Evolutionary conservation across 2,329 filamentous ascomycete genomes (phyloP), one percentile per base, ranked within the genome.

Genomic region (Sporothrix humicola): DNA sequence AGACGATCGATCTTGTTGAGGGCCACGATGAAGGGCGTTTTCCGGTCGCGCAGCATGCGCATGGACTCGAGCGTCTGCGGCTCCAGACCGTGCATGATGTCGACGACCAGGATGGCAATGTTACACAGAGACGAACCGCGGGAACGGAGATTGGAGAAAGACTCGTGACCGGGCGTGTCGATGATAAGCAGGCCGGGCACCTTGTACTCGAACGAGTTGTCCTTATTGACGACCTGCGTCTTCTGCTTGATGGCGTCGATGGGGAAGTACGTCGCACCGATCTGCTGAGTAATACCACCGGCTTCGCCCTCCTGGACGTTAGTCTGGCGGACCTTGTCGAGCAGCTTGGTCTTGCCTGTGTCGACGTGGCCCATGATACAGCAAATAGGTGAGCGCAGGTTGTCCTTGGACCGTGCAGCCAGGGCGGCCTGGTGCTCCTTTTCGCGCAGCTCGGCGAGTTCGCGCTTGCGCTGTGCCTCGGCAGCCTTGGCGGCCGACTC

Each of bases 301-400:
- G 96, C 97, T 89, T 99, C 96, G 79, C 96, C 96, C 84, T 98
- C 96, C 81, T 99, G 97, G 50, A 99, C 96, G 81, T 99, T 98
- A 73, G 96, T 98, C 83, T 98, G 94, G 80, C 96, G 93, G 80
- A 99, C 93, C 86, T 99, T 99, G 87, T 99, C 96, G 74, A 99
- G 88, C 76, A 99, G 87, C 86, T 98, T 99, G n/a, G 96, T 99
- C 87, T 99, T 99, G 82, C 96, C 96, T 63, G 97, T 99, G 91
- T 99, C 96, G 89, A 99, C 96, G 89, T 99, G 96, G 79, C 96
- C 96, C 77, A 99, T 90, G 88, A 99, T 99, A 92, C 95, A 98
- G 88, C 96, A 98, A 84, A 99, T 99, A 71, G 96, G 96, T 56
- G 96, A 98, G 74, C 96, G 94, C 73, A 99, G 89, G 83, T 99